Evolutionary conservation across 1,284 basidiomycete genomes (phyloP).

Genomic region (Pseudomicrostroma phylloplanum): DNA sequence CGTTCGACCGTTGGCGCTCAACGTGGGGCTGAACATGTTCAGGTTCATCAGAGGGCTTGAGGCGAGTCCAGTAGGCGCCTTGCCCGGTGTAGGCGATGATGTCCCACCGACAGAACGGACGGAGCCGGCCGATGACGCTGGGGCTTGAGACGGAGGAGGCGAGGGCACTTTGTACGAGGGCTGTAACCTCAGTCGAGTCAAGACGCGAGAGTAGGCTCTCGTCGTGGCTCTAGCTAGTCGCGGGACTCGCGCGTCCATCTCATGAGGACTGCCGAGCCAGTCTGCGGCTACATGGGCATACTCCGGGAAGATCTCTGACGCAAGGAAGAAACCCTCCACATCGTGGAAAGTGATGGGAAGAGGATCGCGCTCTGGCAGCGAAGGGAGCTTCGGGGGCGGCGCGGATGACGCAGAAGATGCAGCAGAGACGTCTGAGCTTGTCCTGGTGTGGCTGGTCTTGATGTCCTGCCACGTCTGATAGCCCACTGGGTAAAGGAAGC

Average conservation of each 20-base stretch:
- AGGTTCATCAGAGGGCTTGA: not conserved
- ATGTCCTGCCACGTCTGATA: slow-evolving; percentile 30
- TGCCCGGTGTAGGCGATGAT: not conserved
- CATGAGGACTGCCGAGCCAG: slow-evolving; percentile 28
- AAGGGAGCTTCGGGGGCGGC: slow-evolving; percentile 3
- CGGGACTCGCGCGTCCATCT: slow-evolving; percentile 43
- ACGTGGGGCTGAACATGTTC: not conserved
- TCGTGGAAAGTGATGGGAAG: slow-evolving; percentile 37
- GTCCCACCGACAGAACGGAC: not conserved
- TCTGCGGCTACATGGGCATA: slow-evolving; percentile 31
- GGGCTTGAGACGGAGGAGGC: not conserved
- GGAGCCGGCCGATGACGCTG: not conserved
- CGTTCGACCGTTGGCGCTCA: not conserved
- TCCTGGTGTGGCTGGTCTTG: slow-evolving; percentile 2
- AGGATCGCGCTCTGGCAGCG: slow-evolving; percentile 24
- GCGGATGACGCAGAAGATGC: not conserved
- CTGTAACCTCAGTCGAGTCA: slow-evolving; percentile 49
- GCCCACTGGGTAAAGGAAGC: slow-evolving; percentile 40
- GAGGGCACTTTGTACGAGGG: slow-evolving; percentile 17
- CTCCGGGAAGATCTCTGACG: slow-evolving; percentile 33
- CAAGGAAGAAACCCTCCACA: slow-evolving; percentile 43
- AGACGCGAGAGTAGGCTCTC: slow-evolving; percentile 50
- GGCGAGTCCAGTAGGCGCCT: not conserved
- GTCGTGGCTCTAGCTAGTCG: slow-evolving; percentile 47
- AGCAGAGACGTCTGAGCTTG: not conserved